Conservation (phyloP, 2,329 filamentous ascomycete species). For the Periglandula ipomoeae region DNA sequence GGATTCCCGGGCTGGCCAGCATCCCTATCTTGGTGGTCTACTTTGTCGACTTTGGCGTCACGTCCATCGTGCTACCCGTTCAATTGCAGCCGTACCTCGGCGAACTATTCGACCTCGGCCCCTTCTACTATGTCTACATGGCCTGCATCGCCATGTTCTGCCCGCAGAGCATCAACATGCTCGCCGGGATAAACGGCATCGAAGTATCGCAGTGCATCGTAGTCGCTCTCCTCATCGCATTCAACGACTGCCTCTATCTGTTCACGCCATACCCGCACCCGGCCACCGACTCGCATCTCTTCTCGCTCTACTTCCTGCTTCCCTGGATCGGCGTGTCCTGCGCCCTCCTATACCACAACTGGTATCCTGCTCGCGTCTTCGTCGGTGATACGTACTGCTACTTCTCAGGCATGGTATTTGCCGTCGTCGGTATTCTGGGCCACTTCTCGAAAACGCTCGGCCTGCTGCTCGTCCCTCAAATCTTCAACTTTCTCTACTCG, state of each 20-base stretch:
- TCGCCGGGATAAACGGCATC: conserved; percentile 98
- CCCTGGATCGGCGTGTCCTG: conserved; percentile 89
- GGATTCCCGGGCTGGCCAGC: conserved; percentile 89
- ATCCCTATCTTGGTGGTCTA: conserved; percentile 94
- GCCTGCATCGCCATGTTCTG: conserved; percentile 93
- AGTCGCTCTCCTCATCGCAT: conserved; percentile 70
- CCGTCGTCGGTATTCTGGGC: conserved; percentile 89
- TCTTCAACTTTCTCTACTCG: conserved; percentile 95
- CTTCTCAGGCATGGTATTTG: conserved; percentile 98
- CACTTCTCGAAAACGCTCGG: conserved; percentile 97
- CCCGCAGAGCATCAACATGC: conserved; percentile 97
- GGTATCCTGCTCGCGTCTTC: conserved; percentile 91
- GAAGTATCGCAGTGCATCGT: conserved; percentile 92
- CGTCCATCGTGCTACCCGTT: conserved; percentile 83
- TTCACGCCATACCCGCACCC: conserved; percentile 79
- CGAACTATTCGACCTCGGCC: conserved; percentile 71
- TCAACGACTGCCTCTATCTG: conserved; percentile 87
- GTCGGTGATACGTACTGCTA: conserved; percentile 99
- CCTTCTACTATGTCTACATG: conserved; percentile 95
- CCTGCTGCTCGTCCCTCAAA: conserved; percentile 82
- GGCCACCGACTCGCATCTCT: conserved; percentile 89
- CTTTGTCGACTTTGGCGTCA: conserved; percentile 97
- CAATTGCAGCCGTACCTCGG: conserved; percentile 79
- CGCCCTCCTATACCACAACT: conserved; percentile 83
- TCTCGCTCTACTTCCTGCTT: conserved; percentile 88